These are phyloP conservation scores for Pelomyxa schiedti DNA, from an alignment of 78 protist genomes.

Conservation along the genomic window DNA sequence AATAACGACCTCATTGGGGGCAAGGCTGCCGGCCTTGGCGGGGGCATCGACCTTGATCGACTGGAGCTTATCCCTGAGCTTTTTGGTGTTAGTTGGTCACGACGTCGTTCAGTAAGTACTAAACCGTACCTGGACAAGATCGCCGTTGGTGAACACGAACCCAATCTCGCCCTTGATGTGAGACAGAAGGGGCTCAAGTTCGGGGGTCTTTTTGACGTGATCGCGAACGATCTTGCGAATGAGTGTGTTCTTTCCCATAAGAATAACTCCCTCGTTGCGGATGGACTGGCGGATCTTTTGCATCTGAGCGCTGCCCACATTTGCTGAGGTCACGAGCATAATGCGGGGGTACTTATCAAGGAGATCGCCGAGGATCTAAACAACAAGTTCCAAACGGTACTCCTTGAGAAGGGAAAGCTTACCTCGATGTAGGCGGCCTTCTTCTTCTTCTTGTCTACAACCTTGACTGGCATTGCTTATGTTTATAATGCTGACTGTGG, in stretches of 20 bases:
- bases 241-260: slow-evolving; percentile 96
- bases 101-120: too few relatives aligned
- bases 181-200: slow-evolving; percentile 49
- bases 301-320: slow-evolving; percentile 94
- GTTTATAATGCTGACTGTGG: too few relatives aligned
- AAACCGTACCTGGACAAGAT: slow-evolving; percentile 52
- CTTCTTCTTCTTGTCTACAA: too few relatives aligned
- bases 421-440: too few relatives aligned
- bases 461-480: too few relatives aligned
- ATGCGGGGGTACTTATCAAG: slow-evolving; percentile 49
- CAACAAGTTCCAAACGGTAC: too few relatives aligned
- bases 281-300: slow-evolving; percentile 80
- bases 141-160: slow-evolving; percentile 89
- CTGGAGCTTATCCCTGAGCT: slow-evolving; percentile 35
- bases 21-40: slow-evolving; percentile 92
- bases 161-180: slow-evolving; percentile 81
- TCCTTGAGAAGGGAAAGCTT: too few relatives aligned
- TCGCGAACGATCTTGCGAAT: slow-evolving; percentile 71
- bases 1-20: slow-evolving; percentile 83
- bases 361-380: slow-evolving; percentile 29
- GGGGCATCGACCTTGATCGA: slow-evolving; percentile 77
- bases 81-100: too few relatives aligned
- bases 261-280: slow-evolving; percentile 85
- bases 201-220: slow-evolving; percentile 38
- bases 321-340: slow-evolving; percentile 84